Percentiles rank a stretch among this genome's conserved stretches.
phyloP scores from a whole-genome alignment of 202 grass and related monocot genomes.

The Bolboschoenoplectus hybrid region DNA sequence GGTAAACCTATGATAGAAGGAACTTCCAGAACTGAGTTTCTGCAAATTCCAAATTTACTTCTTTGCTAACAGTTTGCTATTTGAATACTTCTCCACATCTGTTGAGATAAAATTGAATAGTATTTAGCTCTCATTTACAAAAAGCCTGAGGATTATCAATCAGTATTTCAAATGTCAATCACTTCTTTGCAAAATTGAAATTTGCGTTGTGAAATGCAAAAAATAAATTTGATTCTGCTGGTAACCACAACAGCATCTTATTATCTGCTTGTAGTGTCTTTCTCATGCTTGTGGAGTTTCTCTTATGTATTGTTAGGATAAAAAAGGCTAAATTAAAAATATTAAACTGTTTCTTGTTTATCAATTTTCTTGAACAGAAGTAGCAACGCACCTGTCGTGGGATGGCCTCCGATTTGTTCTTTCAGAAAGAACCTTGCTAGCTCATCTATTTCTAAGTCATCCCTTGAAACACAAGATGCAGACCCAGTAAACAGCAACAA shows the following conservation, averaged over 20 bases:
- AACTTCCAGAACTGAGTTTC: background rate
- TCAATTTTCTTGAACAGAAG: constrained; percentile 53
- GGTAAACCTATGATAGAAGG: background rate
- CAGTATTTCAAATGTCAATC: background rate
- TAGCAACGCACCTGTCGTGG: constrained; percentile 62
- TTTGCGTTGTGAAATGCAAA: background rate
- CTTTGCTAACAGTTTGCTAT: background rate
- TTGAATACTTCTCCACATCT: background rate
- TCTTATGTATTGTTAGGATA: background rate
- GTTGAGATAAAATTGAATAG: background rate
- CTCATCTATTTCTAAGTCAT: constrained; percentile 56
- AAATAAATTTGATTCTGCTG: background rate
- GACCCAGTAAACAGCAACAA: constrained; percentile 34
- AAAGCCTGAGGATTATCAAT: background rate
- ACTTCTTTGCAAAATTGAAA: background rate
- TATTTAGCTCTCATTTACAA: background rate
- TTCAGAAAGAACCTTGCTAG: constrained; percentile 87
- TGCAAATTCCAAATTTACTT: background rate
- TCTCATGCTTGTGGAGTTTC: background rate
- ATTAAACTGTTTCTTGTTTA: constrained; percentile 13
- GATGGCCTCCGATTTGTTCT: constrained; percentile 82
- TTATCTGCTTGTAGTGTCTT: background rate
- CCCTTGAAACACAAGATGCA: constrained; percentile 52
- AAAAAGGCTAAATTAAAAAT: background rate
- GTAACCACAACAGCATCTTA: background rate